These are phyloP conservation scores for Microstroma glucosiphilum DNA, from an alignment of 1,284 basidiomycete genomes.

Conservation along the genomic window DNA sequence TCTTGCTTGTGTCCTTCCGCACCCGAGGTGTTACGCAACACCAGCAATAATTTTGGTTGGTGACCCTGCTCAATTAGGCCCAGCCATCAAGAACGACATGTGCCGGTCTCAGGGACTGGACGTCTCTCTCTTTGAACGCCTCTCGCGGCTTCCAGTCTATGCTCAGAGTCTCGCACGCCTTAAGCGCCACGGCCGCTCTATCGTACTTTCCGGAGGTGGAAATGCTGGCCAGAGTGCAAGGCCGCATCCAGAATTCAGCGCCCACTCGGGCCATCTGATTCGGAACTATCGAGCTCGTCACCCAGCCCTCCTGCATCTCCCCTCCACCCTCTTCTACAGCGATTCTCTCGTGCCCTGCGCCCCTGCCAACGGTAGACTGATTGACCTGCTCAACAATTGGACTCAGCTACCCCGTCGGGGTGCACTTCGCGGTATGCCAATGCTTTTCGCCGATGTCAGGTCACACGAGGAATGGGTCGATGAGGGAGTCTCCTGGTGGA, in stretches of 20 bases:
- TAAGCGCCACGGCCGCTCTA: constrained; percentile 12
- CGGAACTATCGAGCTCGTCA: constrained; percentile 52
- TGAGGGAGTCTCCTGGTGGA: constrained; percentile 34
- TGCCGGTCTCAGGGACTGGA: constrained; percentile 50
- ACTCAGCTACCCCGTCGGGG: neutral
- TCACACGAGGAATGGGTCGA: constrained; percentile 51
- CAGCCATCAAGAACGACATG: constrained; percentile 42
- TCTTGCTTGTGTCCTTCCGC: constrained; percentile 43
- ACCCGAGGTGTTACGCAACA: constrained; percentile 9
- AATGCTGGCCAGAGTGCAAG: neutral
- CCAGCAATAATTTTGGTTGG: constrained; percentile 50
- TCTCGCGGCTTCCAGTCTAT: constrained; percentile 47
- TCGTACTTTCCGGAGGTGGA: neutral
- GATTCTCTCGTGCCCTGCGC: constrained; percentile 41
- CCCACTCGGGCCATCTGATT: constrained; percentile 27
- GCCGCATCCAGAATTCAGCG: neutral
- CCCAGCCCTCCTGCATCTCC: constrained; percentile 51
- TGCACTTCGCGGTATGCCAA: constrained; percentile 28
- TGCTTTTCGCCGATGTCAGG: constrained; percentile 46
- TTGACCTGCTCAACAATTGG: constrained; percentile 5
- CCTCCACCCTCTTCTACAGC: constrained; percentile 52
- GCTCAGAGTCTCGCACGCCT: constrained; percentile 16
- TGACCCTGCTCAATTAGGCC: constrained; percentile 52
- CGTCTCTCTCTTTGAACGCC: constrained; percentile 51
- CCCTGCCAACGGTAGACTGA: constrained; percentile 18